Conservation (phyloP, 495 filamentous ascomycete species). For the Talaromyces stipitatus region DNA sequence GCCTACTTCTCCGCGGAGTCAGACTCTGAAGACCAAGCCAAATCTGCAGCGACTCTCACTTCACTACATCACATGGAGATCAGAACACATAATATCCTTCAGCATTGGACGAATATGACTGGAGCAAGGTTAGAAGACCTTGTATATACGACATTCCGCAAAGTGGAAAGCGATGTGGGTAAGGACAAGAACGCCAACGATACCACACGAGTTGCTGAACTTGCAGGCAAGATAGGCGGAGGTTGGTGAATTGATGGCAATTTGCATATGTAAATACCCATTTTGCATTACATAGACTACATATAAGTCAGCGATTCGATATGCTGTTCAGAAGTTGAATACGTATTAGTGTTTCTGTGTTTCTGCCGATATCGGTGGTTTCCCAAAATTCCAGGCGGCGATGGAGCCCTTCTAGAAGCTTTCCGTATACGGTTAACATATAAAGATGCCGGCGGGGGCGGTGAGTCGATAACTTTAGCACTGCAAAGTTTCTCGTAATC, state of each 20-base stretch:
- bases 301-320: neutral
- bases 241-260: slow-evolving; percentile 69
- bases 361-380: neutral
- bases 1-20: slow-evolving; percentile 84
- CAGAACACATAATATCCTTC: slow-evolving; percentile 47
- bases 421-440: neutral
- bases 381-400: too few relatives aligned
- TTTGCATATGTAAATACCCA: neutral
- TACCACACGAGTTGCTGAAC: slow-evolving; percentile 76
- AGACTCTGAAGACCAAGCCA: slow-evolving; percentile 28
- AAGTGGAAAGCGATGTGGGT: slow-evolving; percentile 91
- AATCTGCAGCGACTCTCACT: neutral
- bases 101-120: slow-evolving; percentile 65
- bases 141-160: slow-evolving; percentile 77
- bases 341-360: neutral
- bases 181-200: slow-evolving; percentile 54
- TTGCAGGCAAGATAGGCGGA: slow-evolving; percentile 88
- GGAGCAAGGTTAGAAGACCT: slow-evolving; percentile 64
- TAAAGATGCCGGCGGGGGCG: neutral
- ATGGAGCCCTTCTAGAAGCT: neutral
- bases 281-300: neutral
- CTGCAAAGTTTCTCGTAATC: neutral
- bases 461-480: neutral
- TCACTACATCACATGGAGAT: slow-evolving; percentile 24
- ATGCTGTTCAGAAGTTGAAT: neutral